Evolutionary conservation across 1,284 basidiomycete species (phyloP).

Genomic region (Trametes polyzona): DNA sequence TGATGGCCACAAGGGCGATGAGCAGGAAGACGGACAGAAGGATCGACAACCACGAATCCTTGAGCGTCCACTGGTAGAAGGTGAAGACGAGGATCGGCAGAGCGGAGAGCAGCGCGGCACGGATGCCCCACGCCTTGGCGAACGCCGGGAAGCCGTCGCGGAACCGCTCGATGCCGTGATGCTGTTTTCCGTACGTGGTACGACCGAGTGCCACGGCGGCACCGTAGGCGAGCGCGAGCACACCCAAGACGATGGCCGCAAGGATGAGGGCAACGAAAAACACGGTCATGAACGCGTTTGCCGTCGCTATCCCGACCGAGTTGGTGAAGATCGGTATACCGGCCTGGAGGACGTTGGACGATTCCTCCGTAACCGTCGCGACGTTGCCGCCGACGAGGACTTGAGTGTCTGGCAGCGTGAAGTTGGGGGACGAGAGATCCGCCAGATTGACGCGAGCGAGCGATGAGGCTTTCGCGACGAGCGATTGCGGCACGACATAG

Average conservation of each 20-base stretch:
- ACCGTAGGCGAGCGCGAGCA: constrained; percentile 58
- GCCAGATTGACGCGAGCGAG: constrained; percentile 28
- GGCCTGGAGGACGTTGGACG: constrained; percentile 69
- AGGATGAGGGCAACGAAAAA: constrained; percentile 75
- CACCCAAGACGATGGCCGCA: constrained; percentile 54
- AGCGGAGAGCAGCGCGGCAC: constrained; percentile 61
- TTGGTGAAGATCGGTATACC: constrained; percentile 85
- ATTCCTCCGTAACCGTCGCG: constrained; percentile 67
- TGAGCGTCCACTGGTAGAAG: constrained; percentile 88
- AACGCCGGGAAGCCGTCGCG: constrained; percentile 49
- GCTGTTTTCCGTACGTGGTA: constrained; percentile 29
- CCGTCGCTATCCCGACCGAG: constrained; percentile 71
- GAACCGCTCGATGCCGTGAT: constrained; percentile 35
- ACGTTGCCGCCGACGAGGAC: constrained; percentile 45
- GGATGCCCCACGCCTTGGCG: constrained; percentile 60
- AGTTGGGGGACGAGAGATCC: constrained; percentile 5
- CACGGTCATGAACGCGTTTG: constrained; percentile 84
- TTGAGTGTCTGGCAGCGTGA: constrained; percentile 6
- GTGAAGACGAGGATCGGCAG: constrained; percentile 77
- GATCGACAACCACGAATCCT: constrained; percentile 82
- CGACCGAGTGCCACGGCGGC: constrained; percentile 42
- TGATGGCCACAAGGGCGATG: constrained; percentile 52
- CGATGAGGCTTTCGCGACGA: constrained; percentile 15
- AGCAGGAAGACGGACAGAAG: constrained; percentile 71
- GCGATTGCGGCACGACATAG: constrained; percentile 15